These are phyloP conservation scores for Colletotrichum godetiae DNA, from an alignment of 2,329 filamentous ascomycete genomes.

Conservation along the genomic window DNA sequence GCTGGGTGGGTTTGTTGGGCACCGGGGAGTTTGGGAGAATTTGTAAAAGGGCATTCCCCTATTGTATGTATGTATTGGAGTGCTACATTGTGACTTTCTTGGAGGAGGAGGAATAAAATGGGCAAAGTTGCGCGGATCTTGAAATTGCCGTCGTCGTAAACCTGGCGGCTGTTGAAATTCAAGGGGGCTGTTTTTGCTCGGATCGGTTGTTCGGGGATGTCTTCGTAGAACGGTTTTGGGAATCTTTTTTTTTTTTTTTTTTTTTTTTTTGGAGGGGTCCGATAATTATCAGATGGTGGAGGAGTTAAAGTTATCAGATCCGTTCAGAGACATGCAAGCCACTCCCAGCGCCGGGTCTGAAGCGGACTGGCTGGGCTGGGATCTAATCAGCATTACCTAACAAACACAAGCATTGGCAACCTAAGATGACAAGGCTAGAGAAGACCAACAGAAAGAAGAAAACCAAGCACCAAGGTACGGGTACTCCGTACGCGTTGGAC, in stretches of 20 bases:
- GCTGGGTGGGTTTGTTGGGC: slow-evolving; percentile 14
- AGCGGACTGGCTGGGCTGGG: slow-evolving; percentile 11
- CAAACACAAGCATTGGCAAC: not conserved
- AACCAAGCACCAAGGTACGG: not conserved
- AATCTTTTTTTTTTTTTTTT: not conserved
- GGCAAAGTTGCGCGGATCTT: too few relatives aligned
- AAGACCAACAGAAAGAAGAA: not conserved
- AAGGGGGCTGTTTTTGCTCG: not conserved
- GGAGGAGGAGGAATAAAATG: not conserved
- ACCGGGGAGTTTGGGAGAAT: not conserved
- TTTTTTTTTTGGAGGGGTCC: not conserved
- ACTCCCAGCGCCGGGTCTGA: slow-evolving; percentile 15
- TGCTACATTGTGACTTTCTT: slow-evolving; percentile 4
- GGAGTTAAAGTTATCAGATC: slow-evolving; percentile 40
- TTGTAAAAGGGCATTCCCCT: slow-evolving; percentile 1
- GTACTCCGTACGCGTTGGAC: not conserved
- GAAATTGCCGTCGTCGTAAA: too few relatives aligned
- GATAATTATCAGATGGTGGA: slow-evolving; percentile 35
- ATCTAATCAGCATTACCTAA: slow-evolving; percentile 21
- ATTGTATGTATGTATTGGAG: slow-evolving; percentile 10
- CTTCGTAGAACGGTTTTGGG: not conserved
- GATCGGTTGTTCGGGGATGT: not conserved
- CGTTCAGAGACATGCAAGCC: slow-evolving; percentile 28
- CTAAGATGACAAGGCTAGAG: too few relatives aligned
- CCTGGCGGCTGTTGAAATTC: not conserved